Evolutionary conservation across 2,329 filamentous ascomycete species (phyloP).

Genomic region (Ophiostoma australiae): DNA sequence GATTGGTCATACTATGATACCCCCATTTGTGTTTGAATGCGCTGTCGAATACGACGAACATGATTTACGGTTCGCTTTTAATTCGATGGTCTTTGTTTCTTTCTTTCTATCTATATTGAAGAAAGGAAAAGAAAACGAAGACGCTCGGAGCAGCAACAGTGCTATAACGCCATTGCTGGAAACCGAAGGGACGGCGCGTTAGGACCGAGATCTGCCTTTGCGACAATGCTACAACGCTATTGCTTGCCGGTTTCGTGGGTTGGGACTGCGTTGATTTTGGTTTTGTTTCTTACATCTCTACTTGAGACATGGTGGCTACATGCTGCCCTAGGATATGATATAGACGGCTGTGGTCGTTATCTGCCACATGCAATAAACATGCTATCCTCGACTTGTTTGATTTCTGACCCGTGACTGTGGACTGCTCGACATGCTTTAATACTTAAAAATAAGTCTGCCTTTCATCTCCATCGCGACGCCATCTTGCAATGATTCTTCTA

Average conservation of each 20-base stretch:
- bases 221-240: constrained; percentile 30
- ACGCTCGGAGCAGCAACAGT: constrained; percentile 50
- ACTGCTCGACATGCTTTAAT: neutral
- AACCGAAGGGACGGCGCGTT: constrained; percentile 40
- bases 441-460: neutral
- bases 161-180: constrained; percentile 49
- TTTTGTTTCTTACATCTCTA: neutral
- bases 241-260: constrained; percentile 28
- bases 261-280: constrained; percentile 15
- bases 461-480: neutral
- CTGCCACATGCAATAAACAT: no score
- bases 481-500: neutral
- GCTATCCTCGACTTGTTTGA: no score
- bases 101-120: no score
- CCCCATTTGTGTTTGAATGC: constrained; percentile 51
- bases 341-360: no score
- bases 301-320: neutral
- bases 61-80: constrained; percentile 22
- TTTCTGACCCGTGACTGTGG: no score
- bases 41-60: constrained; percentile 37
- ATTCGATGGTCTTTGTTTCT: neutral
- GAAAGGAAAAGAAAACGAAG: constrained; percentile 15
- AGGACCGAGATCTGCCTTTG: constrained; percentile 27
- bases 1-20: constrained; percentile 45
- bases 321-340: no score